Conservation (phyloP, 805 yeast genomes). For the Cyberlindnera galapagoensis region DNA sequence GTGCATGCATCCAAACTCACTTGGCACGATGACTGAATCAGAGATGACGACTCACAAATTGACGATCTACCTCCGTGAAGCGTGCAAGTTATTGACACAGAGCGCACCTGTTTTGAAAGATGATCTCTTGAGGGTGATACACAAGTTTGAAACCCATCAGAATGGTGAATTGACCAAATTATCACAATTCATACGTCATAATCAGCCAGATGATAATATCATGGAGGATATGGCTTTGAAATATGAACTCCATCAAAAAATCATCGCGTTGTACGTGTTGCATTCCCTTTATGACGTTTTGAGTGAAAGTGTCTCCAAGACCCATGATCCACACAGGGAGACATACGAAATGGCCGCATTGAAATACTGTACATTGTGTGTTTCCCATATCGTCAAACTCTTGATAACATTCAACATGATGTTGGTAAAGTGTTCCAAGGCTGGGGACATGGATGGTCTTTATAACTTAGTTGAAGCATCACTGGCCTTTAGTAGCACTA, state of each 20-base stretch:
- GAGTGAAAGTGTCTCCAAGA: conserved; percentile 6
- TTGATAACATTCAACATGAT: conserved; percentile 11
- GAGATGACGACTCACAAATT: conserved; percentile 4
- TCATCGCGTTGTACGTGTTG: conserved; percentile 8
- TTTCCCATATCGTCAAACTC: conserved; percentile 19
- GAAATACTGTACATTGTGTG: conserved; percentile 18
- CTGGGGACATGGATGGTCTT: conserved; percentile 4
- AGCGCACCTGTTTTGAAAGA: conserved; percentile 6
- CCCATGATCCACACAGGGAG: conserved; percentile 8
- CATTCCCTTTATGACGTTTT: conserved; percentile 18
- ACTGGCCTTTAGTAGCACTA: conserved; percentile 5
- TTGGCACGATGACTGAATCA: background rate
- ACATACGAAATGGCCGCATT: conserved; percentile 12
- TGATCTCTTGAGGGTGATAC: conserved; percentile 12
- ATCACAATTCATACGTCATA: conserved; percentile 6
- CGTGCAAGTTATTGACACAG: conserved; percentile 5
- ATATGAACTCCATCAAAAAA: conserved; percentile 5
- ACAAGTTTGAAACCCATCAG: conserved; percentile 13
- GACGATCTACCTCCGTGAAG: conserved; percentile 10
- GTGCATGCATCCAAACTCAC: conserved; percentile 2
- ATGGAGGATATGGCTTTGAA: conserved; percentile 3
- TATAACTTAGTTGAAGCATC: conserved; percentile 16
- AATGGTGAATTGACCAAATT: conserved; percentile 7
- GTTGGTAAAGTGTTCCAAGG: conserved; percentile 2
- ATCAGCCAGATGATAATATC: conserved; percentile 5